Evolutionary conservation across 78 protist species (phyloP).

Genomic region (Dictyostelium purpureum): DNA sequence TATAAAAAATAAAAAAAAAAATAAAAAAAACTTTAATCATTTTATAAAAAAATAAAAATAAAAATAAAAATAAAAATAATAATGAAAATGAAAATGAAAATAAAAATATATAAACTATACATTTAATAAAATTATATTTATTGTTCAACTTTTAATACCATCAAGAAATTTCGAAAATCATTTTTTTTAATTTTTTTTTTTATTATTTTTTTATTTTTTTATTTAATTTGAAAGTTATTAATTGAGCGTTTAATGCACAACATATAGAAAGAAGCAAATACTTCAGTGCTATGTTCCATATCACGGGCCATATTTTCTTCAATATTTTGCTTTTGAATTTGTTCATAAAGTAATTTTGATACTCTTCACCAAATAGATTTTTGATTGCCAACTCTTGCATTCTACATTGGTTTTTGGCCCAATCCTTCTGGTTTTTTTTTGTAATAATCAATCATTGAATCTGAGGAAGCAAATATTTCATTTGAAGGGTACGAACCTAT

Average conservation of each 20-base stretch:
- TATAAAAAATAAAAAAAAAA: too few relatives aligned
- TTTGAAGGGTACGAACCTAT: not conserved
- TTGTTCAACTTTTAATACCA: too few relatives aligned
- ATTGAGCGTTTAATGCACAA: slow-evolving; percentile 82
- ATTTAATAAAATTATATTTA: too few relatives aligned
- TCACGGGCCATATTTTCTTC: slow-evolving; percentile 83
- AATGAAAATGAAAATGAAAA: too few relatives aligned
- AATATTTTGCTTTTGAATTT: slow-evolving; percentile 75
- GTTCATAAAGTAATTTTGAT: slow-evolving; percentile 63
- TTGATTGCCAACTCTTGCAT: slow-evolving; percentile 12
- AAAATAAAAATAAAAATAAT: too few relatives aligned
- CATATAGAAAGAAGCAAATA: slow-evolving; percentile 87
- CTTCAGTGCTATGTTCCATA: slow-evolving; percentile 90
- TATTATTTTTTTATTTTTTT: too few relatives aligned
- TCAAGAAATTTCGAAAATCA: too few relatives aligned
- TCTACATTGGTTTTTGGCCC: slow-evolving; percentile 47
- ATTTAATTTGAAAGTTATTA: slow-evolving; percentile 71
- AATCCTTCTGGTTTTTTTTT: slow-evolving; percentile 34
- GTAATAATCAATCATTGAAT: slow-evolving; percentile 1
- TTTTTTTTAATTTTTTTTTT: too few relatives aligned
- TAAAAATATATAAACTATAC: too few relatives aligned
- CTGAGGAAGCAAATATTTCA: not conserved
- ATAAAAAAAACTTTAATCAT: too few relatives aligned
- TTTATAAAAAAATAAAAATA: too few relatives aligned
- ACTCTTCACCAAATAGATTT: slow-evolving; percentile 81